A percentile compares a stretch with the other conserved stretches of the same genome.
These are phyloP conservation scores for Aspergillus olivimuriae DNA, from an alignment of 495 filamentous ascomycete genomes.

Conservation along the genomic window DNA sequence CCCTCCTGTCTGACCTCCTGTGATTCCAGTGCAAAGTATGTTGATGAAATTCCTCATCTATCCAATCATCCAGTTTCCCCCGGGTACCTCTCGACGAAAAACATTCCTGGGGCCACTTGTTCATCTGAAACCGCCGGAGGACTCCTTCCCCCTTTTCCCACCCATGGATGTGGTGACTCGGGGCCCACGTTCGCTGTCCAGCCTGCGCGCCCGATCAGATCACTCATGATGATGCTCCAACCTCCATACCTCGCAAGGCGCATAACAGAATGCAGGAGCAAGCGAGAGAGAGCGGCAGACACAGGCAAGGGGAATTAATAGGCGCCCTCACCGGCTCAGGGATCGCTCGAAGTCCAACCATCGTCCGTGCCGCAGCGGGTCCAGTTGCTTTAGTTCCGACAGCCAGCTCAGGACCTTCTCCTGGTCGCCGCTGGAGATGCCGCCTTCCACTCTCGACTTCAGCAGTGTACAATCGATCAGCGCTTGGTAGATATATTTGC, in stretches of 20 bases:
- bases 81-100: neutral
- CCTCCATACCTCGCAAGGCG: neutral
- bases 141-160: slow-evolving; percentile 1
- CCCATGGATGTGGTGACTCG: neutral
- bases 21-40: neutral
- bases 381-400: slow-evolving; percentile 53
- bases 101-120: slow-evolving; percentile 1
- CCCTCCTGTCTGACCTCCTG: neutral
- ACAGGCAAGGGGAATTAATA: neutral
- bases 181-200: neutral
- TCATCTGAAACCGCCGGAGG: neutral
- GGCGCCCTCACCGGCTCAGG: slow-evolving; percentile 14
- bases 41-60: too few species aligned
- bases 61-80: neutral
- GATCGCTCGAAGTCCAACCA: slow-evolving; percentile 57
- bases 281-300: neutral
- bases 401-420: slow-evolving; percentile 55
- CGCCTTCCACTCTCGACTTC: slow-evolving; percentile 30
- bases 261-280: neutral
- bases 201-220: neutral
- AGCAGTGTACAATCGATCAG: slow-evolving; percentile 53
- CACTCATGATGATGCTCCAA: neutral
- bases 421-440: slow-evolving; percentile 30
- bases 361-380: slow-evolving; percentile 62
- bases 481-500: slow-evolving; percentile 76